Base-by-base conservation (phyloP, 163 green algal species). In the Prototheca wickerhamii region DNA sequence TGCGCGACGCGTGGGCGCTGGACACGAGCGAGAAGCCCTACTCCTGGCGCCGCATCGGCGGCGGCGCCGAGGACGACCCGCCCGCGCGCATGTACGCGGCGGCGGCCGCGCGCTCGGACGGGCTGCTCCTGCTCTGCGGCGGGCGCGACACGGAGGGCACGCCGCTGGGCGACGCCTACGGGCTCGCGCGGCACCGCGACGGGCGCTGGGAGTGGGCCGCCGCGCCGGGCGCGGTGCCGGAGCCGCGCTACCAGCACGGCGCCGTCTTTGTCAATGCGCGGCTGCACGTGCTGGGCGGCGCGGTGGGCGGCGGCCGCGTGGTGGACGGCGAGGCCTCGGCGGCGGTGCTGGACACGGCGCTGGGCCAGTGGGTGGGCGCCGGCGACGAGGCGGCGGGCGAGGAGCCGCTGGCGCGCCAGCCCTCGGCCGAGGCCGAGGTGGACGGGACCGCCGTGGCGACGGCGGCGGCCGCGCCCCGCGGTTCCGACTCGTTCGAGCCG, bases 21-120 rank as follows among this genome's bases (percentile, higher is more conserved):
- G 93, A 99, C 72, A 99, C 93, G 8, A 89, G 81, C 26, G 88
- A 97, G 63, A 99, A 99, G 79, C 93, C 93, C 4, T 99, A 99
- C 78, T 81, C 90, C 64, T 99, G 93, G 93, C 82, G 81, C 21
- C 91, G 90, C 65, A 94, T 98, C 32, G 82, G 67, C 0, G 87
- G 92, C 58, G 75, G 77, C 25, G 86, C 80, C 0, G 87, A n/a
- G n/a, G n/a, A 94, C 29, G 88, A 86, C 72, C 87, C 87, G 3
- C 82, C 77, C 4, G 74, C 86, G n/a, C 91, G 89, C 68, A 99
- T 98, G 93, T 99, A 98, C 66, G 90, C 92, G 4, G 94, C 92
- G 31, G 89, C 93, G 43, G 88, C 88, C 17, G 84, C 93, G 0
- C 76, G 93, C 17, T 79, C 73, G 33, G 93, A 99, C 65, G 93